Conservation (phyloP, 805 yeast genomes). For the Brettanomyces sp. region DNA sequence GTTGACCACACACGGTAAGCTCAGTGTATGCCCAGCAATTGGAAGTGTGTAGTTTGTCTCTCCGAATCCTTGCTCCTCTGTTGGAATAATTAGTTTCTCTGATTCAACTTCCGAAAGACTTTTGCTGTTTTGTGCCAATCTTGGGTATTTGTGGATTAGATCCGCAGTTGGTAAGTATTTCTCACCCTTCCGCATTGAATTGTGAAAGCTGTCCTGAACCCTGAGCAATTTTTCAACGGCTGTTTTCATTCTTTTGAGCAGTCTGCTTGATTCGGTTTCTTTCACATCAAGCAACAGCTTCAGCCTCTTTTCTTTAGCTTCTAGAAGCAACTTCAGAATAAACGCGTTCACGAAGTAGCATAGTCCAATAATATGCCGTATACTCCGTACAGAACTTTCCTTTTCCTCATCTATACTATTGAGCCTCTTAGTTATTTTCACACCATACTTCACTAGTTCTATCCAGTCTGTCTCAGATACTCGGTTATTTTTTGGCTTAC, state of each 20-base stretch:
- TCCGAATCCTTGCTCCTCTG: background rate
- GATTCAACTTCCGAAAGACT: constrained; percentile 2
- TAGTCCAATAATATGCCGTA: background rate
- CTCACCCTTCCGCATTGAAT: constrained; percentile 12
- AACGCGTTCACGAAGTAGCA: constrained; percentile 1
- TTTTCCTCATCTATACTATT: background rate
- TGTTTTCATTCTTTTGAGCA: background rate
- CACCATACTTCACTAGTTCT: constrained; percentile 9
- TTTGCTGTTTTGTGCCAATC: constrained; percentile 5
- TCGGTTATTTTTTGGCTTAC: background rate
- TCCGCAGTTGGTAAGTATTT: constrained; percentile 7
- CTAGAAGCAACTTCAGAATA: background rate
- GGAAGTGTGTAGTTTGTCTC: constrained; percentile 12
- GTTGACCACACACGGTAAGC: constrained; percentile 11
- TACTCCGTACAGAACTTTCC: background rate
- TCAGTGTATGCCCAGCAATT: constrained; percentile 5
- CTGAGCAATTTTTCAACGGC: constrained; percentile 5
- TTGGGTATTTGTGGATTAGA: constrained; percentile 10
- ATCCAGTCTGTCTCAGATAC: constrained; percentile 13
- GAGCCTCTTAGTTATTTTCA: constrained; percentile 16
- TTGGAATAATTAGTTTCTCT: constrained; percentile 2
- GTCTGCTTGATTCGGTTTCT: background rate
- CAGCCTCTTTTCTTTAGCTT: background rate
- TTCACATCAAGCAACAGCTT: background rate
- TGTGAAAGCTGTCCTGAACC: constrained; percentile 6